Evolutionary conservation across 1,139 yeast genomes (phyloP), one percentile per base, ranked within the genome.

Genomic region (Zygoascus meyerae): DNA sequence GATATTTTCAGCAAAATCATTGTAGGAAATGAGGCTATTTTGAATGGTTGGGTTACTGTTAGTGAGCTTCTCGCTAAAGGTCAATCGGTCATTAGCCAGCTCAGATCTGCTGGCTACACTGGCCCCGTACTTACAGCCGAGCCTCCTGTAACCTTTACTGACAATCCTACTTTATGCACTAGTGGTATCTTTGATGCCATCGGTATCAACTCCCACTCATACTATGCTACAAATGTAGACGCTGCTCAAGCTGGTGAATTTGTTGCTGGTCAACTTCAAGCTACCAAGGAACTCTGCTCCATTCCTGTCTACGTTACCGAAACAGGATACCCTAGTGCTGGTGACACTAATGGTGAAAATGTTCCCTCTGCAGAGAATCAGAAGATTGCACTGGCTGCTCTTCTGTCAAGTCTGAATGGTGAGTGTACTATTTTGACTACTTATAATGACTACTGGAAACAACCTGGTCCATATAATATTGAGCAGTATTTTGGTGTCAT

Each of bases 291-390:
- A 15, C 69, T 72, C 34, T 68, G 71, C 52, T 56, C 59, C 44
- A 60, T 67, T 53, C 70, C 71, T 48, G 73, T 77, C 26, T 70
- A 74, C 32, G 65, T 73, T 36, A 82, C 95, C 12, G 97, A 89
- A 68, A 86, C 96, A 3, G 97, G 97, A 34, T 89, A 86, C 64
- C 97, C 97, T 54, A 79, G 82, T 54, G 69, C 72, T 38, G 97
- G 97, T 56, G 64, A 64, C 50, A 69, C 73, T 47, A 80, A 86
- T 60, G 96, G 96, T 48, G 67, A 68, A 43, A 85, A 89, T 57
- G 77, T 79, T 30, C 97, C 97, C 48, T 67, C 80, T 33, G 62
- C 67, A 2, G 84, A 63, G 7, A 87, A 87, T 68, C 97, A 89
- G 70, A 62, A 67, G 49, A 70, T 72, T 46, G 96, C 96, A 8